phyloP scores from a whole-genome alignment of 2,329 filamentous ascomycete genomes.

The Ascocoryne sarcoides region DNA sequence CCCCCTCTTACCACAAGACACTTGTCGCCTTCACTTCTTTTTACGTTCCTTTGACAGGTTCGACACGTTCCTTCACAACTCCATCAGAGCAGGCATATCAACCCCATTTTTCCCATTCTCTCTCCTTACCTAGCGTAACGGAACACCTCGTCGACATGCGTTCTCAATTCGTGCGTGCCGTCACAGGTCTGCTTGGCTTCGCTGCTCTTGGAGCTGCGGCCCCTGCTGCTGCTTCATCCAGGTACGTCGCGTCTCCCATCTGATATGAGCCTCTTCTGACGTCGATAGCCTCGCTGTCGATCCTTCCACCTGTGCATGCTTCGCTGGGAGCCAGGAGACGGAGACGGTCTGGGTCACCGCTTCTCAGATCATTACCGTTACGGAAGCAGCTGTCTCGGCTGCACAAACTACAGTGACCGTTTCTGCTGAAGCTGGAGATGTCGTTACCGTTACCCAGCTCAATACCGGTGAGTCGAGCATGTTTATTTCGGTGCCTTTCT shows the following conservation, averaged over 20 bases:
- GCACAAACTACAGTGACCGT: constrained; percentile 11
- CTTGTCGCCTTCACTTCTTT: neutral
- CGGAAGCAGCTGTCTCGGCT: constrained; percentile 5
- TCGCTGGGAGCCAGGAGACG: neutral
- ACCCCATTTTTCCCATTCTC: neutral
- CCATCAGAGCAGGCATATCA: neutral
- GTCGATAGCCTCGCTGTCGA: constrained; percentile 9
- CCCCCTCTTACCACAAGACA: neutral
- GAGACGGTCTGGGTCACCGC: constrained; percentile 12
- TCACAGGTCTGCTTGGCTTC: constrained; percentile 11
- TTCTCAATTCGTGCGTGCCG: constrained; percentile 5
- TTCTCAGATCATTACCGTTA: constrained; percentile 11
- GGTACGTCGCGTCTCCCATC: neutral
- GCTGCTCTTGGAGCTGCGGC: constrained; percentile 12
- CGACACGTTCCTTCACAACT: neutral
- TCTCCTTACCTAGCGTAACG: neutral
- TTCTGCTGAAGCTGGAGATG: constrained; percentile 3
- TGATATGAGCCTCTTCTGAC: constrained; percentile 5
- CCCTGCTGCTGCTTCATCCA: constrained; percentile 10
- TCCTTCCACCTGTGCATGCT: constrained; percentile 8
- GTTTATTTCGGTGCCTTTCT: too few species aligned
- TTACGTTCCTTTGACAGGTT: neutral
- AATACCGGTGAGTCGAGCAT: too few species aligned
- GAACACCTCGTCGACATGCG: constrained; percentile 19
- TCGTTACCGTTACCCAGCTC: neutral